Conservation (phyloP, 768 basidiomycete species). For the Lactarius trivialis region DNA sequence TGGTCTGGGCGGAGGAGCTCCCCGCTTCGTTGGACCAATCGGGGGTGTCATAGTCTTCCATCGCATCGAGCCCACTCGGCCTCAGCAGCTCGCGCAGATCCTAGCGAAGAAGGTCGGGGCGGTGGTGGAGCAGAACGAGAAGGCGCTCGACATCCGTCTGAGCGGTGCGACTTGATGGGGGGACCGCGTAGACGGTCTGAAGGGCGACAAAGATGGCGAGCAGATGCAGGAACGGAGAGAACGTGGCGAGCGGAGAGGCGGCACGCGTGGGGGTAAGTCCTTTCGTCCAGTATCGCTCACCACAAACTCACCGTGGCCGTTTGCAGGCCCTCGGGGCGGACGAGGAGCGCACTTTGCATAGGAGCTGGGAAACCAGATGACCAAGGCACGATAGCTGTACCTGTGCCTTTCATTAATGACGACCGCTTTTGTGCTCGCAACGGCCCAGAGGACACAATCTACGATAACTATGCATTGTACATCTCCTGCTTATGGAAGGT, state of each 20-base stretch:
- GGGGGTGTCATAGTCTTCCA: slow-evolving; percentile 88
- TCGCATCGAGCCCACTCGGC: slow-evolving; percentile 77
- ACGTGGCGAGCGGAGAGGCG: slow-evolving; percentile 60
- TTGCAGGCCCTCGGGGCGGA: slow-evolving; percentile 17
- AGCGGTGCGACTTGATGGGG: slow-evolving; percentile 59
- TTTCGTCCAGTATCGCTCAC: neutral
- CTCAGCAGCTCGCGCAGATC: slow-evolving; percentile 84
- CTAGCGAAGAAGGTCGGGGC: slow-evolving; percentile 82
- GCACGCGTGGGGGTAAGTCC: slow-evolving; percentile 29
- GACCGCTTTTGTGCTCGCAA: neutral
- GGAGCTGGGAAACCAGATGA: slow-evolving; percentile 20
- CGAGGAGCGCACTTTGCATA: slow-evolving; percentile 22
- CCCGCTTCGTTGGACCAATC: slow-evolving; percentile 90
- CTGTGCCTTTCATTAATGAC: neutral
- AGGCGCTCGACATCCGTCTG: slow-evolving; percentile 77
- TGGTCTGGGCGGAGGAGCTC: slow-evolving; percentile 98
- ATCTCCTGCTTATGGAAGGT: too few species aligned
- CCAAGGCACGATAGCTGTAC: slow-evolving; percentile 10
- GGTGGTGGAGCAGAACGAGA: slow-evolving; percentile 91
- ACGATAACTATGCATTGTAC: too few species aligned
- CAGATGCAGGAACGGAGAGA: slow-evolving; percentile 73
- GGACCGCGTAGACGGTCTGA: slow-evolving; percentile 60
- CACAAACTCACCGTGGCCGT: neutral
- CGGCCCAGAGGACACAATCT: neutral
- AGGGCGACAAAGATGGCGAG: slow-evolving; percentile 75